Evolutionary conservation across 2,329 filamentous ascomycete species (phyloP), one percentile per base, ranked within the genome.

Genomic region (Paecilomyces dactylethromorphus): DNA sequence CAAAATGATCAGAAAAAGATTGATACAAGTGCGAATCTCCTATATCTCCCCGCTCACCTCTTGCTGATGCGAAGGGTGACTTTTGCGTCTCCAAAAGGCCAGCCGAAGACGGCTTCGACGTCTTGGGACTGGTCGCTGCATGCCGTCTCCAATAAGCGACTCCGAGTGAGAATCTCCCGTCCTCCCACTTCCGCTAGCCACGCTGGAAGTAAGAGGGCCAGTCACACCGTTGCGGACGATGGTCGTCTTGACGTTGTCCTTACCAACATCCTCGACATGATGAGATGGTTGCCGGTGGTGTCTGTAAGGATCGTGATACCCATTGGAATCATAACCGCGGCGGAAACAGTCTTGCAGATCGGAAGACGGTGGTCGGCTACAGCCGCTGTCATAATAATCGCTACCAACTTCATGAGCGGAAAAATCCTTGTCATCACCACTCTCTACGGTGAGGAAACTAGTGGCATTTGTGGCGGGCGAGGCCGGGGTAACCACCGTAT

Each of bases 391-490:
- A 45, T 45, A 45, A 7, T 29, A 29, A 29, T 29, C 26, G 26
- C 26, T 29, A 7, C 26, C 26, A n/a, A 45, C n/a, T 8, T 45
- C 39, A 10, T 21, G 39, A 18, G 68, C 53, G 70, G 69, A 21
- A 67, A 65, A 22, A 64, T 68, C 68, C 54, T 73, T 74, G 53
- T 78, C 75, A 35, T 77, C 75, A 22, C 71, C 65, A 54, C 74
- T 76, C 53, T 78, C 75, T 29, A 71, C 69, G 13, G 73, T 75
- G 32, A 78, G 65, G 29, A 78, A 71, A 59, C 76, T 78, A 33
- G 76, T 76, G 18, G 75, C 76, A 59, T 78, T 77, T n/a, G 76
- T 78, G 11, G 72, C 70, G 1, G 74, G 74, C 5, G 75, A 77
- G 3, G 74, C 71, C 1, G 75, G 74, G 0, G 75, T 74, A 66